Evolutionary conservation across 495 filamentous ascomycete species (phyloP), one percentile per base, ranked within the genome.

Genomic region (Schizothecium vesticola): DNA sequence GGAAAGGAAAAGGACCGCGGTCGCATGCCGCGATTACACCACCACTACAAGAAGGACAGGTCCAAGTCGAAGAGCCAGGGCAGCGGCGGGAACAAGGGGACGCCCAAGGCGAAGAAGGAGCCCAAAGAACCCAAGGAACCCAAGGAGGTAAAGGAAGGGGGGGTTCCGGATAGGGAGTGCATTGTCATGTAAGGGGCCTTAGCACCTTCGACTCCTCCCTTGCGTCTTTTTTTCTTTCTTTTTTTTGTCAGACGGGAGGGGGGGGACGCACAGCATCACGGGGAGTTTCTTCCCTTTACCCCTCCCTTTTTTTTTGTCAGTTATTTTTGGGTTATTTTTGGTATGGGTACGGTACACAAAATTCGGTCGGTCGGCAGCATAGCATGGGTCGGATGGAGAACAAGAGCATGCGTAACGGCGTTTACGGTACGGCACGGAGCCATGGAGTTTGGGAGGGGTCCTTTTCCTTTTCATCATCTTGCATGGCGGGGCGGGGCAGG

Each of bases 141-240:
- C 21, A 82, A 79, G 62, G 70, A 65, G 19, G 76, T 74, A 51
- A 81, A 79, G 64, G 73, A 73, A 24, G 69, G 64, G 12, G 72
- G 78, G 13, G 71, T 80, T 59, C 86, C 87, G 9, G 92, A 96
- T 64, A 81, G 91, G 60, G 91, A 94, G 74, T 96, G 92, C 79
- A 70, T 79, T 29, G 76, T 80, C 9, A 80, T 80, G 78, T 80
- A 66, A 77, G 68, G 23, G 29, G 3, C 16, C 43, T 21, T 16
- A 13, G 59, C 24, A 61, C 1, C 13, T 61, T 33, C 7, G 33
- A 19, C 33, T 16, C 3, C 33, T 43, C 13, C 13, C 33, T 19
- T 51, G 26, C 26, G 3, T 51, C 16, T n/a, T 2, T 7, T 13
- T 11, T 12, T 33, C 8, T 11, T n/a, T 51, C 19, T 12, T 33